Base-by-base conservation (phyloP, 805 yeast species). In the Lipomyces japonicus region DNA sequence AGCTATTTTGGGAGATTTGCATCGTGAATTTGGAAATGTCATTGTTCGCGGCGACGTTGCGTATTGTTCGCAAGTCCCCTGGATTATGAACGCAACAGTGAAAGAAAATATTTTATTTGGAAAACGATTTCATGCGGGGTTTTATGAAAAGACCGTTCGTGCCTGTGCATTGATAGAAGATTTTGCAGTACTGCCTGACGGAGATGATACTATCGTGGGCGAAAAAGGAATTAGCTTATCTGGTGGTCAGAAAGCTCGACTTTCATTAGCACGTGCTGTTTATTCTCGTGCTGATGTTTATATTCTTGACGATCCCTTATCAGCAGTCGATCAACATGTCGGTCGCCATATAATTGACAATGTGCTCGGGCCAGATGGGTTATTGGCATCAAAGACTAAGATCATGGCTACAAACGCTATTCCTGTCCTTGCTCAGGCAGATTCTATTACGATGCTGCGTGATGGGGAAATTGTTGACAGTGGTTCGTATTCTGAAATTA, bases 201-300 rank as follows among this genome's bases (percentile, higher is more conserved):
- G 97, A 56, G 97, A 91, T 69, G 76, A 78, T 64, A 91, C 98
- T 10, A 93, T 88, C 69, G 84, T 91, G 66, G 98, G 97, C 67
- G 98, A 91, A 70, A 90, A 91, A 72, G 98, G 98, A 68, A 87
- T 91, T 50, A 82, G 96, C 0, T 73, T 91, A 50, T 88, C 96
- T 22, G 98, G 97, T 61, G 97, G 98, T 50, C 98, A 91, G 70
- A 91, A 91, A 65, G 97, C 90, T 70, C 81, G 97, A 68, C 90
- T 91, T 30, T 88, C 97, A 0, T 73, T 91, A 48, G 98, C 98
- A 1, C 80, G 98, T 66, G 96, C 97, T 1, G 71, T 91, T 57
- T 91, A 91, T 66, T 88, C 96, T 1, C 77, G 79, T 61, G 83
- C 97, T 0, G 80, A 81, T 54, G 87, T 86, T 64, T 75, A 91